A percentile compares a stretch with the other conserved stretches of the same genome.
phyloP scores from a whole-genome alignment of 2,329 filamentous ascomycete genomes.

The Apiospora saccharicola region DNA sequence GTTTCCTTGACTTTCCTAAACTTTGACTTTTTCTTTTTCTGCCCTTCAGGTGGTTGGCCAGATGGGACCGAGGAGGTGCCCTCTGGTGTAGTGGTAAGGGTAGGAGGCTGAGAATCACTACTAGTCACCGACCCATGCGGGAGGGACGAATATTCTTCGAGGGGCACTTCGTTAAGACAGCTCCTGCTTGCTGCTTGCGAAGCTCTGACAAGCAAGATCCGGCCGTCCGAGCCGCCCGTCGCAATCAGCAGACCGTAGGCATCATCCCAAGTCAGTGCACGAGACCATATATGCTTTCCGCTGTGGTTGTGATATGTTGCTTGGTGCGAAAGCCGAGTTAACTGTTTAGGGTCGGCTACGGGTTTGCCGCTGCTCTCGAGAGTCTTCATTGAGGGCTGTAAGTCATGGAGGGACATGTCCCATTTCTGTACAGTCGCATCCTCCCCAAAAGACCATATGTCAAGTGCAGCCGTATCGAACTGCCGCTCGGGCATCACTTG shows the following conservation, averaged over 20 bases:
- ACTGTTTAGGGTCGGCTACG: conserved; percentile 7
- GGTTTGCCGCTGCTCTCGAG: neutral
- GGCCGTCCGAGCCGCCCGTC: conserved; percentile 88
- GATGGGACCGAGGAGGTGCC: neutral
- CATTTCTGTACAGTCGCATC: conserved; percentile 81
- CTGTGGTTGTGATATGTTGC: conserved; percentile 70
- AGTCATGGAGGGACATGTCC: conserved; percentile 57
- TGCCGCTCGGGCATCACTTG: conserved; percentile 32
- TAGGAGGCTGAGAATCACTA: neutral
- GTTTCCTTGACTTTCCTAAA: conserved; percentile 48
- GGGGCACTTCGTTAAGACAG: neutral
- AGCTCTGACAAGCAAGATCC: conserved; percentile 58
- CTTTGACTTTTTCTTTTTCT: conserved; percentile 35
- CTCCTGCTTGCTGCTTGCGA: neutral
- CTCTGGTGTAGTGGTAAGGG: neutral
- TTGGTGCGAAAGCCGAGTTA: conserved; percentile 55
- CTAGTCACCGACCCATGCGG: neutral
- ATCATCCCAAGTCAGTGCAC: conserved; percentile 50
- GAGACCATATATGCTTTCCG: conserved; percentile 93
- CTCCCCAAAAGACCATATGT: conserved; percentile 82
- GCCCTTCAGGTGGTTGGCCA: neutral
- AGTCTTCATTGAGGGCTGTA: conserved; percentile 21
- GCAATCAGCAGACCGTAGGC: conserved; percentile 56
- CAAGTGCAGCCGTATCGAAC: conserved; percentile 49
- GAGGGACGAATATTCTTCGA: neutral